phyloP scores from a whole-genome alignment of 306 rosid genomes.

The Vigna angularis region DNA sequence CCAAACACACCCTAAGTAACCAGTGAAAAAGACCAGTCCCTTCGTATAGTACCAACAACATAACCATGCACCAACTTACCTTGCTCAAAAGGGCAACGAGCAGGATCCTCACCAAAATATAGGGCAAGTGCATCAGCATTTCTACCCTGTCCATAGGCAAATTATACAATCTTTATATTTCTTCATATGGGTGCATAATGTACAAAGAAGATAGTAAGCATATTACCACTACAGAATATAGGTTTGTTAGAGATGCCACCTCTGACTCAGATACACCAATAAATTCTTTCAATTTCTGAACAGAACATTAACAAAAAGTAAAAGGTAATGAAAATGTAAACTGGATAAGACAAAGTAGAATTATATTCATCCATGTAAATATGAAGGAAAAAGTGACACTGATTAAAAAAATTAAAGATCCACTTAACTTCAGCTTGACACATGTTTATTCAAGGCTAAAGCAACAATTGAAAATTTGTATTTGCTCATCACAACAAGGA shows the following conservation, averaged over 20 bases:
- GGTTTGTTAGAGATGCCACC: slow-evolving; percentile 75
- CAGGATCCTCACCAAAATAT: slow-evolving; percentile 96
- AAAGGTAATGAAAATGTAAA: slow-evolving; percentile 33
- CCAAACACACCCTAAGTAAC: neutral
- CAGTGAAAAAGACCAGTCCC: slow-evolving; percentile 30
- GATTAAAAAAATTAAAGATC: slow-evolving; percentile 6
- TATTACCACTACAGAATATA: slow-evolving; percentile 86
- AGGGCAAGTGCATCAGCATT: slow-evolving; percentile 92
- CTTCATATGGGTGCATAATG: slow-evolving; percentile 16
- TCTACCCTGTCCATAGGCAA: slow-evolving; percentile 79
- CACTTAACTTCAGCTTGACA: slow-evolving; percentile 9
- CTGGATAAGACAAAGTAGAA: slow-evolving; percentile 24
- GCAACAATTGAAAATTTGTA: slow-evolving; percentile 23
- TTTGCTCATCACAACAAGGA: slow-evolving; percentile 10
- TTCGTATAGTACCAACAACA: neutral
- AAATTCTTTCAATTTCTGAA: slow-evolving; percentile 82
- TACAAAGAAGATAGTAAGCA: slow-evolving; percentile 42
- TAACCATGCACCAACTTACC: slow-evolving; percentile 57
- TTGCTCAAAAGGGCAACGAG: slow-evolving; percentile 91
- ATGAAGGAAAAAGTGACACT: slow-evolving; percentile 28
- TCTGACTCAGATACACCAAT: slow-evolving; percentile 74
- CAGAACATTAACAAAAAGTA: slow-evolving; percentile 36
- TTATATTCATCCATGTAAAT: slow-evolving; percentile 14
- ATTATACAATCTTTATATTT: slow-evolving; percentile 39
- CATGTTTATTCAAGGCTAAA: slow-evolving; percentile 26